Evolutionary conservation across 2,329 filamentous ascomycete species (phyloP), one percentile per base, ranked within the genome.

Genomic region (Alternaria sp.): DNA sequence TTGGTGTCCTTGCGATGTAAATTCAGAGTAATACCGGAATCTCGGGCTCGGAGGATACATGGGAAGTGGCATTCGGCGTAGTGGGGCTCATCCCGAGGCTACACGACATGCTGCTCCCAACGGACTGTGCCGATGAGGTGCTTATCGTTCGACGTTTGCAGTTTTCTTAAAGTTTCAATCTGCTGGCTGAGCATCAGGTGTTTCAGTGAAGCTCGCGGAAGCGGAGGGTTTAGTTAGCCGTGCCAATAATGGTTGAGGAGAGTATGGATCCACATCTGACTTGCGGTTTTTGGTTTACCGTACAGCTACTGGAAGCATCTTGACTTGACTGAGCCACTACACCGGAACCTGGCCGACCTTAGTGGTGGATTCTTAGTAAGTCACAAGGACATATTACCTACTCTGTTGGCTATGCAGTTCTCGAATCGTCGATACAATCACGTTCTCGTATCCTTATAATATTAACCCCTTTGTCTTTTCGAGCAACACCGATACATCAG

Each of bases 391-490:
- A 48, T 44, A 57, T 68, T 63, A 56, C 62, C 58, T 54, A 58
- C 56, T 62, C 54, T 33, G 54, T 59, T 51, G 54, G 56, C 45
- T 42, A 36, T 56, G 55, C 46, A 33, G 31, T 60, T 65, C 65
- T 69, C 50, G 61, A 67, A 69, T 68, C 67, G 64, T 68, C 68
- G 64, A 70, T 69, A 63, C 55, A 54, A 51, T 60, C 58, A 63
- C 54, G 54, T 59, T 51, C 61, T 61, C 51, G 62, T 58, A 54
- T 61, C 54, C 54, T 52, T 34, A 21, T 56, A 42, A 54, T 58
- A 50, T 53, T 60, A 56, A 53, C 54, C 34, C 24, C 51, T 49
- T 39, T 29, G 45, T 45, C 41, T 31, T 61, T 14, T 37, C 58
- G 34, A 50, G 41, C 41, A 23, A 44, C 29, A n/a, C 28, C 29